Evolutionary conservation across 805 yeast species (phyloP).

Genomic region (Zygotorulaspora chibaensis): DNA sequence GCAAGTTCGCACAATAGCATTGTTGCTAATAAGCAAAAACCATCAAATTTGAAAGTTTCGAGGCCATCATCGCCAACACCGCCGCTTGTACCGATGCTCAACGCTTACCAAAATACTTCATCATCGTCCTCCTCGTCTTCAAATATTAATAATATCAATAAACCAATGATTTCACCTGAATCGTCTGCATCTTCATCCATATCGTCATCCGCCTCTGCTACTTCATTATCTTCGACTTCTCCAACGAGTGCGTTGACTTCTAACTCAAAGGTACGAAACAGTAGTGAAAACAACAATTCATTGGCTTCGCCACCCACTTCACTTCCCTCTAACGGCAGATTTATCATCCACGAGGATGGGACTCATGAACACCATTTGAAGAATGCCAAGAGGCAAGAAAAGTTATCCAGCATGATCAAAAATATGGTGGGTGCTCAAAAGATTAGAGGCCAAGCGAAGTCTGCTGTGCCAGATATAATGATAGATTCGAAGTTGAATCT

Average conservation of each 20-base stretch:
- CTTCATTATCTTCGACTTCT: constrained; percentile 13
- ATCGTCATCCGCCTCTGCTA: constrained; percentile 14
- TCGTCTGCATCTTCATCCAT: constrained; percentile 18
- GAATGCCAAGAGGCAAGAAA: constrained; percentile 75
- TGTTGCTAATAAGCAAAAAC: neutral
- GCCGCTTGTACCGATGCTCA: constrained; percentile 3
- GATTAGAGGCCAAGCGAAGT: constrained; percentile 62
- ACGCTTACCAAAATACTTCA: constrained; percentile 13
- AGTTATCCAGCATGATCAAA: constrained; percentile 67
- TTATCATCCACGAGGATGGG: constrained; percentile 60
- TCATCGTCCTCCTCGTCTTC: constrained; percentile 15
- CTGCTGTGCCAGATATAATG: constrained; percentile 67
- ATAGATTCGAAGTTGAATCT: constrained; percentile 27
- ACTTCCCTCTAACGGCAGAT: constrained; percentile 35
- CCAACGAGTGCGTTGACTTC: constrained; percentile 13
- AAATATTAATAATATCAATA: constrained; percentile 2
- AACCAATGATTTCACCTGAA: constrained; percentile 9
- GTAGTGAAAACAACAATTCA: constrained; percentile 2
- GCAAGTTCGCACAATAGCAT: neutral
- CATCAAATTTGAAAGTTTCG: neutral
- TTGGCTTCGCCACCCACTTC: constrained; percentile 2
- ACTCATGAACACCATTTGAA: constrained; percentile 74
- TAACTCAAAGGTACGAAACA: constrained; percentile 11
- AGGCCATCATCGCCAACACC: constrained; percentile 4
- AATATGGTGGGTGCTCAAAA: constrained; percentile 72